Conservation (phyloP, 2,329 filamentous ascomycete genomes). For the Xylaria sp. region DNA sequence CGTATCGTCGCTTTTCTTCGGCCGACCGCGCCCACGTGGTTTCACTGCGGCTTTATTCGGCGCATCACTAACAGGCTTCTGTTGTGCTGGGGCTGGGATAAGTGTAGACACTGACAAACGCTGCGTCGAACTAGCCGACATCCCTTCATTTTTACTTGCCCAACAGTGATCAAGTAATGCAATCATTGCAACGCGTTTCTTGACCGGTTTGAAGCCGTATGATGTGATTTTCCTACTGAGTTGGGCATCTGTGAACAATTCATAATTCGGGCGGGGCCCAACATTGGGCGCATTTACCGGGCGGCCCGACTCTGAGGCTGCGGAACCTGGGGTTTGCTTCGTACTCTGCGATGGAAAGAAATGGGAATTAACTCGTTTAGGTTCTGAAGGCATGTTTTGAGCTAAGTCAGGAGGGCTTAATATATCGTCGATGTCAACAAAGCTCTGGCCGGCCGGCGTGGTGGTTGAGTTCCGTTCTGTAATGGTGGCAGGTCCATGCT, state of each 20-base stretch:
- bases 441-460: constrained; percentile 22
- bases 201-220: constrained; percentile 76
- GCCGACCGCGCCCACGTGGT: constrained; percentile 23
- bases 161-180: constrained; percentile 73
- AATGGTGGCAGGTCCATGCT: background rate
- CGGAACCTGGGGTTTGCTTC: background rate
- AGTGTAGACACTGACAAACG: constrained; percentile 33
- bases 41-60: constrained; percentile 15
- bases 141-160: constrained; percentile 58
- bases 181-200: constrained; percentile 71
- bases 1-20: constrained; percentile 12
- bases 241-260: constrained; percentile 65
- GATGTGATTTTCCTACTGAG: constrained; percentile 65
- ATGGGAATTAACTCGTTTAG: constrained; percentile 22
- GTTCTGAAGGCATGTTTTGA: background rate
- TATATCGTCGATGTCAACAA: constrained; percentile 42
- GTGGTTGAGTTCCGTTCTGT: background rate
- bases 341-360: constrained; percentile 26
- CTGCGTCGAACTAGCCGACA: constrained; percentile 14
- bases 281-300: background rate
- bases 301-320: background rate
- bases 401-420: constrained; percentile 32
- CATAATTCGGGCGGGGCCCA: constrained; percentile 59
- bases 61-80: constrained; percentile 2
- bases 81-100: constrained; percentile 22